A percentile compares a stretch with the other conserved stretches of the same genome.
These are phyloP conservation scores for Linnemannia zychae DNA, from an alignment of 192 early-diverging fungal genomes.

Conservation along the genomic window DNA sequence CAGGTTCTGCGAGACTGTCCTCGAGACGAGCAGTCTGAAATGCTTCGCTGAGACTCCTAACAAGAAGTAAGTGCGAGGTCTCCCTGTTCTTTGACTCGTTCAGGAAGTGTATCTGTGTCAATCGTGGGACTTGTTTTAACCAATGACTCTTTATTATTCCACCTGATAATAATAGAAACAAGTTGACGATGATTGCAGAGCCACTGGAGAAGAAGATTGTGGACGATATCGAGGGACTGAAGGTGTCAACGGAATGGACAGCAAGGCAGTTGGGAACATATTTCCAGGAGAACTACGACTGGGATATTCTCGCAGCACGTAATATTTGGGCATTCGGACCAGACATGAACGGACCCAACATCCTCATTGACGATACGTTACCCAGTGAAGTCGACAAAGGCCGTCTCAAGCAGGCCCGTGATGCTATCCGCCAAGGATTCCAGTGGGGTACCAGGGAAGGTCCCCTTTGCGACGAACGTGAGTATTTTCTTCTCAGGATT, in stretches of 20 bases:
- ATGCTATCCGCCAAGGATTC: constrained; percentile 95
- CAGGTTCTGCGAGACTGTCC: constrained; percentile 94
- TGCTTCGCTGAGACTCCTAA: constrained; percentile 99
- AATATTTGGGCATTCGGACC: constrained; percentile 99
- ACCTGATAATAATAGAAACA: constrained; percentile 73
- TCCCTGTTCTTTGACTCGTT: background rate
- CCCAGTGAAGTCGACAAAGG: constrained; percentile 92
- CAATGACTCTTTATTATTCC: background rate
- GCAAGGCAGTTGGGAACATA: constrained; percentile 78
- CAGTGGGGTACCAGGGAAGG: constrained; percentile 98
- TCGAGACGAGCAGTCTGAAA: constrained; percentile 93
- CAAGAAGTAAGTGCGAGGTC: constrained; percentile 79
- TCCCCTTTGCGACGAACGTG: constrained; percentile 96
- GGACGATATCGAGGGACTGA: constrained; percentile 90
- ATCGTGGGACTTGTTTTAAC: background rate
- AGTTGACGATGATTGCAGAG: constrained; percentile 95
- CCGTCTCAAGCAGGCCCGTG: constrained; percentile 81
- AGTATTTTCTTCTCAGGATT: constrained; percentile 38
- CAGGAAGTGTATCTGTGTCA: background rate
- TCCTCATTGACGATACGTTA: constrained; percentile 96
- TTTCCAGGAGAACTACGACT: constrained; percentile 89
- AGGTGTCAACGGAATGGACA: constrained; percentile 82
- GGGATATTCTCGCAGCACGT: constrained; percentile 94
- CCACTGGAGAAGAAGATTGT: constrained; percentile 93
- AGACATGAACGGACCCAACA: constrained; percentile 90